A percentile compares a stretch with the other conserved stretches of the same genome.
Conservation (phyloP, 495 filamentous ascomycete genomes). For the Alectoria sarmentosa region DNA sequence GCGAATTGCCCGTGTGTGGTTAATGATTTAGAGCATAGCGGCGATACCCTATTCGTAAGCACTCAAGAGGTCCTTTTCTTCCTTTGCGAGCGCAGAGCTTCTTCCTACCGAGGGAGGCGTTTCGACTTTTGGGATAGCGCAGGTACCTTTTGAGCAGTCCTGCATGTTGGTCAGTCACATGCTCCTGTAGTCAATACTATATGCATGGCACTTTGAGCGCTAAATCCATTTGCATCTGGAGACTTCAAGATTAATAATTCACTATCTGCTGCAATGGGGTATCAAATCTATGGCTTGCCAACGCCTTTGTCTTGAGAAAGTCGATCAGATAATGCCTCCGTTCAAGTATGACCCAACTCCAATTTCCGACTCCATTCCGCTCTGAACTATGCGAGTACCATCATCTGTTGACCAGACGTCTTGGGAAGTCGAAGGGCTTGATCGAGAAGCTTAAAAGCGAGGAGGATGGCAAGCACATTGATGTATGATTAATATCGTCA, state of each 20-base stretch:
- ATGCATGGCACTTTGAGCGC: not conserved
- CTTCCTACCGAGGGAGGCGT: not conserved
- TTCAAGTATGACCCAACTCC: not conserved
- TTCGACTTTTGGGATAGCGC: too few species aligned
- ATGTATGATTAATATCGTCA: not conserved
- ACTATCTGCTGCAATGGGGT: constrained; percentile 5
- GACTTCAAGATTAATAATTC: not conserved
- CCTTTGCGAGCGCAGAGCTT: not conserved
- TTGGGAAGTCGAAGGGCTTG: not conserved
- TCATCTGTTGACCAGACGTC: not conserved
- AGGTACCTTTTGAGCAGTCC: too few species aligned
- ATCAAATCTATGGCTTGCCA: constrained; percentile 5
- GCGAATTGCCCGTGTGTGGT: not conserved
- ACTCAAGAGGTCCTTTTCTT: not conserved
- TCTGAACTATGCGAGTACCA: not conserved
- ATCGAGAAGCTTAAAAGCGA: not conserved
- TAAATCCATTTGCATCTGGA: constrained; percentile 1
- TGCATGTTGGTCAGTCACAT: not conserved
- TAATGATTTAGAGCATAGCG: not conserved
- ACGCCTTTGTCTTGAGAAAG: not conserved
- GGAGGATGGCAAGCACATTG: not conserved
- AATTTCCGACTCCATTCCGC: not conserved
- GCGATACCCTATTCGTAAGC: not conserved
- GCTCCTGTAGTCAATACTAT: not conserved
- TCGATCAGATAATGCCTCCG: not conserved